Evolutionary conservation across 1,284 basidiomycete species (phyloP).

Genomic region (Cystobasidium sp.): DNA sequence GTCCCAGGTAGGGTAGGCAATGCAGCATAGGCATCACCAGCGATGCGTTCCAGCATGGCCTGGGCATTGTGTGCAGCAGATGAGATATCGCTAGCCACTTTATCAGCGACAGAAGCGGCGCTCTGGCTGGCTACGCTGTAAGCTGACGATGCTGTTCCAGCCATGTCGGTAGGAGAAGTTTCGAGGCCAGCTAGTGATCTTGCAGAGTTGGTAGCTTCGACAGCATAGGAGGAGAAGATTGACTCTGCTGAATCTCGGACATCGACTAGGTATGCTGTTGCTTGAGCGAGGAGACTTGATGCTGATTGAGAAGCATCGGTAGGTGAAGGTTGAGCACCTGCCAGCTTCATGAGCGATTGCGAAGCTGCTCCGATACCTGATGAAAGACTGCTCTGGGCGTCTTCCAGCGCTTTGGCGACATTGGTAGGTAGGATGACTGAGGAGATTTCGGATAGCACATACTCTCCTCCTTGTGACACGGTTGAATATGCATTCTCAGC

Average conservation of each 20-base stretch:
- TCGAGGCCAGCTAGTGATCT: constrained; percentile 24
- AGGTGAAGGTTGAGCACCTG: constrained; percentile 46
- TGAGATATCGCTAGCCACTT: constrained; percentile 28
- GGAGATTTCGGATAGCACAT: constrained; percentile 29
- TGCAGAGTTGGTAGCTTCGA: constrained; percentile 32
- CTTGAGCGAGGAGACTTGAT: constrained; percentile 37
- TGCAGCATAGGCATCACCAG: constrained; percentile 34
- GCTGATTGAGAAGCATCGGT: constrained; percentile 46
- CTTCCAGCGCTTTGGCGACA: constrained; percentile 45
- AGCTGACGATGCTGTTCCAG: constrained; percentile 31
- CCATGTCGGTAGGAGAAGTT: constrained; percentile 19
- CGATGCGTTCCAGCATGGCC: constrained; percentile 19
- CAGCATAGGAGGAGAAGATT: constrained; percentile 27
- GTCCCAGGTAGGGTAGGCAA: constrained; percentile 27
- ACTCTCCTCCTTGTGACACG: constrained; percentile 2
- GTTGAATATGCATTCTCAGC: constrained; percentile 15
- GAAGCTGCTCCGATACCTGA: constrained; percentile 40
- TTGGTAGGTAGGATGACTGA: constrained; percentile 30
- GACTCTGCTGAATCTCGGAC: constrained; percentile 25
- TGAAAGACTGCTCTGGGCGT: constrained; percentile 45
- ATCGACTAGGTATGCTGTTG: constrained; percentile 36
- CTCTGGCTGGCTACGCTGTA: constrained; percentile 17
- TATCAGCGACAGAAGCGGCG: constrained; percentile 24
- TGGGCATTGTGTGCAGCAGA: constrained; percentile 37
- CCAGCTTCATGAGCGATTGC: constrained; percentile 44